Evolutionary conservation across 2,329 filamentous ascomycete genomes (phyloP), one percentile per base, ranked within the genome.

Genomic region (Aspergillus sp.): DNA sequence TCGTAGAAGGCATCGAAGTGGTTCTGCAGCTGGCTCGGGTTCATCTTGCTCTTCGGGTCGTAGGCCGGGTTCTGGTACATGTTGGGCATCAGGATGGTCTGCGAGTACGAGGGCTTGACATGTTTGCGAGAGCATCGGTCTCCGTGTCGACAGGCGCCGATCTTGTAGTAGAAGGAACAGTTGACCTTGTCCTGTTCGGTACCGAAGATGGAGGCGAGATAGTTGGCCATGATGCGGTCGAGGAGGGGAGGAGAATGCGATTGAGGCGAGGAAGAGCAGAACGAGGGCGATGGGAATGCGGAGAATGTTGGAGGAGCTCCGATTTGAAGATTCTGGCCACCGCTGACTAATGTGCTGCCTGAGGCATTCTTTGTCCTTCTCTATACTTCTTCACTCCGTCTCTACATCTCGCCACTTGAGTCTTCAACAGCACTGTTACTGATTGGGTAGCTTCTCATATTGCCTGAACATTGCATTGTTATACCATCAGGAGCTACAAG

Each of bases 121-220:
- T 99, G 94, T 77, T 99, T 99, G 66, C 94, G 88, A 57, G 89
- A 95, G 83, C 94, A 99, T 69, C 94, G 90, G 78, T 99, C 94
- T 71, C 94, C 94, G 81, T 99, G 94, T 58, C 94, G 88, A 81
- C 94, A 99, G 50, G 94, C 94, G 72, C 94, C 94, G 75, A 99
- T 99, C 81, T 99, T 99, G 88, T 97, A 92, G 86, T 99, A 99
- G 85, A 99, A 99, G 53, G 89, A 94, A 84, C 94, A 97, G 84
- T 97, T 97, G 80, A 97, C 92, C 73, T 93, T 99, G 86, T 99
- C 94, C 76, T 97, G 94, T 83, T 99, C 94, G 25, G 94, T 99
- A 69, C 94, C 94, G 82, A 99, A 99, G 79, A 99, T 99, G 72
- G 91, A 96, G 68, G 94, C 94, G 74, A 99, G 89, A 74, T 97